phyloP scores from a whole-genome alignment of 2,329 filamentous ascomycete genomes.

The Monilinia vaccinii-corymbosi region DNA sequence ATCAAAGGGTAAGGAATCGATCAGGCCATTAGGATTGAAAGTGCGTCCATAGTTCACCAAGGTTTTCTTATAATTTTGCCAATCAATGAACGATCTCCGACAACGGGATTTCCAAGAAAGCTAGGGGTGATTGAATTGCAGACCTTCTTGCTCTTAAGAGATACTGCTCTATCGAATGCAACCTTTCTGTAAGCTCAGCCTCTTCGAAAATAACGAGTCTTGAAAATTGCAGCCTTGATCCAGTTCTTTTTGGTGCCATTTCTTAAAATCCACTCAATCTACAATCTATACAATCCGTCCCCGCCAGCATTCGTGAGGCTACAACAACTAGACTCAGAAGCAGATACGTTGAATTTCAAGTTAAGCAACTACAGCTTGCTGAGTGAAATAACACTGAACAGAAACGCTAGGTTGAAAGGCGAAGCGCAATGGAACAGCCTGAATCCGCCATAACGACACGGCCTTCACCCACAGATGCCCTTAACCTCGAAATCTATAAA shows the following conservation, averaged over 20 bases:
- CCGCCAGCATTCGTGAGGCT: background rate
- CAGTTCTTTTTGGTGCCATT: background rate
- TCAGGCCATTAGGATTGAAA: too few species aligned
- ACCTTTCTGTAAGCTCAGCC: background rate
- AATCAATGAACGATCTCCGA: too few species aligned
- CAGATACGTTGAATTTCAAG: background rate
- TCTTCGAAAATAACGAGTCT: background rate
- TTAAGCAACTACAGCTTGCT: background rate
- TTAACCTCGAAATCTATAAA: background rate
- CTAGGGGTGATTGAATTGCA: too few species aligned
- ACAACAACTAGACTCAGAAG: background rate
- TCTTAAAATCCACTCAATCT: background rate
- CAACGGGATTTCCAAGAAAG: too few species aligned
- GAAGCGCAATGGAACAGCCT: background rate
- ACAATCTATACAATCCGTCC: background rate
- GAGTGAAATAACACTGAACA: background rate
- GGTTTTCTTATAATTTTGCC: too few species aligned
- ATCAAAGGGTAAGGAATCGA: too few species aligned
- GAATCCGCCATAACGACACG: background rate
- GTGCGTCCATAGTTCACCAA: too few species aligned
- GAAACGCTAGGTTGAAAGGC: background rate
- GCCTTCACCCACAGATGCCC: background rate
- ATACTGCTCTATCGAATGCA: background rate
- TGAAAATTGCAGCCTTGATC: background rate
- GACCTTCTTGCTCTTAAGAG: too few species aligned